Evolutionary conservation across 257 asterid genomes (phyloP).

Genomic region (Solanum sejunctum): DNA sequence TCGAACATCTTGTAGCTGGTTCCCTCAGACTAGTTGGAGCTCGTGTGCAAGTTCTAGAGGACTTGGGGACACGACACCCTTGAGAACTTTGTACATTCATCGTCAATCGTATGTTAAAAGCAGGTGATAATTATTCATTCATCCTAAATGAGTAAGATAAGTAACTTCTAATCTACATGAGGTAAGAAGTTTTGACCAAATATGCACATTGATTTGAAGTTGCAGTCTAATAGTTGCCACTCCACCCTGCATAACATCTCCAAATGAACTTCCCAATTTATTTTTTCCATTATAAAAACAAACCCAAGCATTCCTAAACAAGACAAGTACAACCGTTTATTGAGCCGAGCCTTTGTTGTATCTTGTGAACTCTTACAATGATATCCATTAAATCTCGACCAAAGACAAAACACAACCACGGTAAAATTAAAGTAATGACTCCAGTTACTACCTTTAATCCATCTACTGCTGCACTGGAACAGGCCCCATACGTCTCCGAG

Average conservation of each 20-base stretch:
- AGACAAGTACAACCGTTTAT: not conserved
- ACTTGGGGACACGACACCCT: slow-evolving; percentile 18
- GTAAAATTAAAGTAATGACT: not conserved
- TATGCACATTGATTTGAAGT: not conserved
- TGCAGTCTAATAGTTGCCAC: not conserved
- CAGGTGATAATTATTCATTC: slow-evolving; percentile 23
- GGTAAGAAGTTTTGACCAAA: not conserved
- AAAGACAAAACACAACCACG: not conserved
- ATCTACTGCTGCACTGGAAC: slow-evolving; percentile 11
- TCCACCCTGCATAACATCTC: not conserved
- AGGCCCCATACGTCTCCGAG: slow-evolving; percentile 8
- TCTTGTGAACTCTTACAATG: not conserved
- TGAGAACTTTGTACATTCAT: too few species aligned
- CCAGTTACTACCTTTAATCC: slow-evolving; percentile 14
- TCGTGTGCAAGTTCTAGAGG: not conserved
- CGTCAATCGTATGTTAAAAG: slow-evolving; percentile 58
- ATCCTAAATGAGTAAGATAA: not conserved
- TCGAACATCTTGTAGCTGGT: not conserved
- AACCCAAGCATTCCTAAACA: not conserved
- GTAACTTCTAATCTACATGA: not conserved
- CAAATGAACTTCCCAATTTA: not conserved
- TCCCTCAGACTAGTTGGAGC: not conserved
- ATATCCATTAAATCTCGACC: not conserved
- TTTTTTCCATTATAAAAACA: not conserved
- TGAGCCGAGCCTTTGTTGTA: not conserved